Base-by-base conservation (phyloP, 495 filamentous ascomycete species). In the Penicillium nucicola region DNA sequence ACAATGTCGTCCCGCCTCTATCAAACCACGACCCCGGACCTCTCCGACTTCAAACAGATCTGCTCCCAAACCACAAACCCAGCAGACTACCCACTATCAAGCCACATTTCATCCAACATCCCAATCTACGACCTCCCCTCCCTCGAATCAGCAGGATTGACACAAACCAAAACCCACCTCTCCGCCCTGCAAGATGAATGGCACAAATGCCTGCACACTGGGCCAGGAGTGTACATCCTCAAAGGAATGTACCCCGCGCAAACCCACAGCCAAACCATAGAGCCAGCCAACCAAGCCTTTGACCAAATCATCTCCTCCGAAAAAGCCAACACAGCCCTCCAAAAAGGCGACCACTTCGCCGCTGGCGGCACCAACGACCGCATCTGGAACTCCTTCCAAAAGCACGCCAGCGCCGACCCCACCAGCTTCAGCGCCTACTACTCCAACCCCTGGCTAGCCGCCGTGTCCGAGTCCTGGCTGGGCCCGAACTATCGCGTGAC, bases 321-420 rank as follows among this genome's bases (percentile, higher is more conserved):
- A 37, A 42, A 44, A 12, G 78, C 80, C 48, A 43, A 46, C 20
- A 49, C n/a, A n/a, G n/a, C n/a, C 28, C 42, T 39, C 35, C 45
- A 23, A 11, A 74, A 74, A 56, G 80, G 78, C 48, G 80, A 83
- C 68, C 80, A 82, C 50, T 82, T 82, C 66, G 73, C 77, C 18
- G 57, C 63, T 9, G 48, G 64, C 34, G 73, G 70, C 37, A 58
- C 61, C 23, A 83, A 83, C 57, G 63, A 70, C 42, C 73, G 80
- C 20, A 81, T 82, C 60, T 83, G 77, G 79, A 83, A 81, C 66
- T 71, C 76, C 33, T 80, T 83, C 62, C 64, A 65, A 54, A 83
- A 83, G 54, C 79, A 82, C 56, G 70, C 66, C 52, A 54, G 70
- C 22, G 50, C 60, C 3, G 71, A 77, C 47, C 75, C 77, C 0